Base-by-base conservation (phyloP, 495 filamentous ascomycete species). In the Geopyxis carbonaria region DNA sequence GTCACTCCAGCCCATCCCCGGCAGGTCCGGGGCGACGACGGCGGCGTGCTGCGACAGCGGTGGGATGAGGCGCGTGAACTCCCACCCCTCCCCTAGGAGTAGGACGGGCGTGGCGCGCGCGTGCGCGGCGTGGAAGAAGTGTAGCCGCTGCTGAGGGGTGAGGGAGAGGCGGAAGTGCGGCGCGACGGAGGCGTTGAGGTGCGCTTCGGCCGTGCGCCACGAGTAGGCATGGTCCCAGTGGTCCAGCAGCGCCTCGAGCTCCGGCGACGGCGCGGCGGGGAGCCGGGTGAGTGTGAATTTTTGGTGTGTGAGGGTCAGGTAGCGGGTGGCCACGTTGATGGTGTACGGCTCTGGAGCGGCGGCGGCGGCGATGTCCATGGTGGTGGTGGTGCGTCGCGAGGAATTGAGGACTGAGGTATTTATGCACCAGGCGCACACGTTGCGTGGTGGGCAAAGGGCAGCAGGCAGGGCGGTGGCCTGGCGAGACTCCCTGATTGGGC, bases 201-300 rank as follows among this genome's bases (percentile, higher is more conserved):
- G 8, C 19, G n/a, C 8, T 16, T 37, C 34, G 11, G 22, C 16
- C n/a, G 22, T 7, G 2, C 34, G 34, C 34, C 34, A 37, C 9
- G 34, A 37, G 9, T 22, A 37, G 8, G 3, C 14, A 22, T 37
- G 19, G 34, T 37, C 19, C 34, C 34, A 37, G 34, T 37, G 34
- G 21, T 37, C 34, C n/a, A 37, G 22, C 21, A 37, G 18, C 7
- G 4, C 21, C 19, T 37, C 34, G 2, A 37, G 2, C 4, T 37
- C 16, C 34, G 13, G n/a, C 31, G 11, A 15, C 31, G 14, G 31
- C 13, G n/a, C 31, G 8, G 15, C 2, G 14, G 34, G 34, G 16
- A 37, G 34, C 15, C 34, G 34, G 16, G 34, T 22, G 25, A 22
- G n/a, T 18, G 11, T 22, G 34, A 37, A 37, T 23, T 37, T 37